Evolutionary conservation across 1,284 basidiomycete species (phyloP), one percentile per base, ranked within the genome.

Genomic region (Apiotrichum brassicae): DNA sequence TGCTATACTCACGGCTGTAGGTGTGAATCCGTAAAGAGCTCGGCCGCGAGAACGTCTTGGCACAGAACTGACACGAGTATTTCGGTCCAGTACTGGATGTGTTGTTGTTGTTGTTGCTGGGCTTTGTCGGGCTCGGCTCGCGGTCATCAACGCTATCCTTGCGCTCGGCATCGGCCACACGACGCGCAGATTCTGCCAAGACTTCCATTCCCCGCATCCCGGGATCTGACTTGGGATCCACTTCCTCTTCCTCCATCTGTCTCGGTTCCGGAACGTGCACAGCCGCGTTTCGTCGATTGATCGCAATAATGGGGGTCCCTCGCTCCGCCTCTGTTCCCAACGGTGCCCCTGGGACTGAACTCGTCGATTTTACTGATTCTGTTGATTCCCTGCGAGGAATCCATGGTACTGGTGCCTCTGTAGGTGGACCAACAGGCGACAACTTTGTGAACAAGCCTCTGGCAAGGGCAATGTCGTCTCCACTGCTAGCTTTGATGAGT

Each of bases 121-220:
- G 8, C 46, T 51, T 58, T 32, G 50, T 49, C 40, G 53, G 46
- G 25, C 54, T 46, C 42, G 14, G 34, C 33, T 48, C 46, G 35
- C 35, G 39, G 11, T 51, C 48, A 11, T 51, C 49, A 7, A 25
- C 30, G 32, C 36, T 43, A 18, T 53, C 50, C 24, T 36, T 62
- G 54, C 53, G 56, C 53, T 64, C 63, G 3, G 54, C 63, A 23
- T 65, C 65, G n/a, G 64, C 58, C 8, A 63, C 59, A 18, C 66
- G 50, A 3, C 52, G 54, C 4, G 65, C 67, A 30, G 56, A 56
- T 40, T 70, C 66, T 9, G 68, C 68, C 14, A 71, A 49, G 0
- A 69, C 63, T 16, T 71, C 68, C 68, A 71, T 70, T 3, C 68
- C 68, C 16, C 63, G 49, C 63, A 65, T 64, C 2, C 47, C 65